phyloP scores from a whole-genome alignment of 345 rosid genomes.

The Hibiscus tridactylites region DNA sequence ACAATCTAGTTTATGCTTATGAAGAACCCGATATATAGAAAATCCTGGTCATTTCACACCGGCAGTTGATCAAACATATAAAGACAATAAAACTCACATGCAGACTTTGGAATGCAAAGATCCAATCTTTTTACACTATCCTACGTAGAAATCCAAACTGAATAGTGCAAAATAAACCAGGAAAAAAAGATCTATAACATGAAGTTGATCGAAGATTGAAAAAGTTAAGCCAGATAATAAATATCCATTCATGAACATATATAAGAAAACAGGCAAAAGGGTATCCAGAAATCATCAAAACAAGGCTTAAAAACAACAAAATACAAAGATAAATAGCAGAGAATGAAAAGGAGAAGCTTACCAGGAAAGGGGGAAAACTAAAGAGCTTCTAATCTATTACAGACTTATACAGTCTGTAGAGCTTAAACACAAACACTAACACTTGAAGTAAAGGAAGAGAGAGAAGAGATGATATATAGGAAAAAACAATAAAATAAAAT shows the following conservation, averaged over 20 bases:
- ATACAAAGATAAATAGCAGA: not conserved
- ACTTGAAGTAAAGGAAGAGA: conserved; percentile 26
- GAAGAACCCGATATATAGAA: not conserved
- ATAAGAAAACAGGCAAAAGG: not conserved
- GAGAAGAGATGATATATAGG: conserved; percentile 14
- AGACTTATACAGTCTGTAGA: conserved; percentile 9
- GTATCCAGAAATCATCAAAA: conserved; percentile 8
- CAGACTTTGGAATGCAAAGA: conserved; percentile 3
- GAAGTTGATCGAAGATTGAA: not conserved
- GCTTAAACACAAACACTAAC: conserved; percentile 16
- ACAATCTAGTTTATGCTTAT: not conserved
- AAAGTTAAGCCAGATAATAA: not conserved
- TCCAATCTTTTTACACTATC: not conserved
- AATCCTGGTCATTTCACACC: not conserved
- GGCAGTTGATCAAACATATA: conserved; percentile 6
- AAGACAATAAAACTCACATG: not conserved
- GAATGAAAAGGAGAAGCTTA: conserved; percentile 9
- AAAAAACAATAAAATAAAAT: not conserved
- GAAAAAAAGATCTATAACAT: not conserved
- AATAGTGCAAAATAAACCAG: not conserved
- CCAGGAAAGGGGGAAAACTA: conserved; percentile 18
- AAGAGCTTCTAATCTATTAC: not conserved
- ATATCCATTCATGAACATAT: not conserved
- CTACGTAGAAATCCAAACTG: not conserved
- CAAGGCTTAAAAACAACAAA: not conserved